Evolutionary conservation across 345 rosid genomes (phyloP).

Genomic region (Capsella bursapastoris): DNA sequence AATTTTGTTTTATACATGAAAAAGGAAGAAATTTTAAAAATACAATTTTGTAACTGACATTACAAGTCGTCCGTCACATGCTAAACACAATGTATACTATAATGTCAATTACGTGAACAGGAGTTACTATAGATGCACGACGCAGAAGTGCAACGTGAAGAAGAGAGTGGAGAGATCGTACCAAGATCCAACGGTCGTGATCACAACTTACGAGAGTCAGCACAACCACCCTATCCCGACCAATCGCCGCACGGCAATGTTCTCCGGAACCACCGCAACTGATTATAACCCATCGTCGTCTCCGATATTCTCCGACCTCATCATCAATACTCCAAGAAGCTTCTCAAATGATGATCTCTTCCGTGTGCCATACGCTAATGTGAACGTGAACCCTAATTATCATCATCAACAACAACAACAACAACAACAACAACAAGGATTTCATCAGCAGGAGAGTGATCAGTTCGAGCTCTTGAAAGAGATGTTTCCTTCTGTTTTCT

Average conservation of each 20-base stretch:
- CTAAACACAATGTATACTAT: background rate
- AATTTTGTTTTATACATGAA: background rate
- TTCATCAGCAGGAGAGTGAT: slow-evolving; percentile 49
- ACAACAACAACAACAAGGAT: slow-evolving; percentile 43
- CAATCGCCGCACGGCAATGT: slow-evolving; percentile 54
- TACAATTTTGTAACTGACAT: slow-evolving; percentile 6
- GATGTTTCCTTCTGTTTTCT: slow-evolving; percentile 70
- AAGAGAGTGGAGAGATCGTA: slow-evolving; percentile 86
- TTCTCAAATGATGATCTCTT: slow-evolving; percentile 50
- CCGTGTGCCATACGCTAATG: slow-evolving; percentile 32
- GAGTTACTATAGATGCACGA: slow-evolving; percentile 95
- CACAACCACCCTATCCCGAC: slow-evolving; percentile 84
- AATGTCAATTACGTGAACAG: slow-evolving; percentile 43
- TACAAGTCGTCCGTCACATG: slow-evolving; percentile 6
- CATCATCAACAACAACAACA: slow-evolving; percentile 43
- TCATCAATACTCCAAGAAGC: slow-evolving; percentile 42
- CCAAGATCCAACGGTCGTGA: slow-evolving; percentile 79
- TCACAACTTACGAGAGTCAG: slow-evolving; percentile 90
- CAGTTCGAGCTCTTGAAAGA: slow-evolving; percentile 78
- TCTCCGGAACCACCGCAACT: slow-evolving; percentile 39
- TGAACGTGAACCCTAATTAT: slow-evolving; percentile 42
- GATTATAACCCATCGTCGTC: slow-evolving; percentile 21
- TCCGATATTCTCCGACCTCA: slow-evolving; percentile 32
- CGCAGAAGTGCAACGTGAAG: slow-evolving; percentile 84
- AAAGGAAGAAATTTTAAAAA: background rate